Percentiles rank a stretch among this genome's conserved stretches.
phyloP scores from a whole-genome alignment of 2,329 filamentous ascomycete species.

The Arthrobotrys sphaeroides region DNA sequence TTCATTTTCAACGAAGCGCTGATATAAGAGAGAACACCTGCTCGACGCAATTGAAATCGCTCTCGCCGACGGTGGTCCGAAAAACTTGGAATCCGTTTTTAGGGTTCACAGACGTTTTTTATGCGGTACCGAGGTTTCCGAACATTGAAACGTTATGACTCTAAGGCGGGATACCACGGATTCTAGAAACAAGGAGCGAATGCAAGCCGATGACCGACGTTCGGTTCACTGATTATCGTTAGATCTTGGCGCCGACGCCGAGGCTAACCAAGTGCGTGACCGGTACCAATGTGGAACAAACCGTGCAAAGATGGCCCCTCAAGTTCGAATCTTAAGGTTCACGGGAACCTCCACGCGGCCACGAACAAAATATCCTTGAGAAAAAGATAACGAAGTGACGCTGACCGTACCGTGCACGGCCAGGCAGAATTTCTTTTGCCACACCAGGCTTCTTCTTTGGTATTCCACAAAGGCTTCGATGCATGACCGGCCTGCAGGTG shows the following conservation, averaged over 20 bases:
- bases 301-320: neutral
- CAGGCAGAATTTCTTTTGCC: conserved; percentile 42
- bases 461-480: conserved; percentile 36
- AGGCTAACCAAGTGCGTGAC: neutral
- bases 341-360: neutral
- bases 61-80: conserved; percentile 11
- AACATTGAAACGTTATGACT: conserved; percentile 14
- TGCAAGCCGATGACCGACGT: conserved; percentile 17
- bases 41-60: conserved; percentile 17
- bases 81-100: no score
- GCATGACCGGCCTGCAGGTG: conserved; percentile 22
- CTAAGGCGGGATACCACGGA: conserved; percentile 22
- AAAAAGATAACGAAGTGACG: neutral
- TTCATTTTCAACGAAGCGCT: neutral
- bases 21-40: neutral
- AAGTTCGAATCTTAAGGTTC: no score
- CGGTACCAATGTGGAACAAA: no score
- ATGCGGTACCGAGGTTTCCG: conserved; percentile 25
- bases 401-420: neutral
- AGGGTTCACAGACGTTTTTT: conserved; percentile 24
- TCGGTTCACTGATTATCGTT: neutral
- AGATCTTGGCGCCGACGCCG: neutral
- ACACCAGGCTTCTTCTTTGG: conserved; percentile 46
- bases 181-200: neutral
- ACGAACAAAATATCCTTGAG: neutral